A percentile compares a stretch with the other conserved stretches of the same genome.
These are phyloP conservation scores for Citrullus mucosospermus DNA, from an alignment of 306 rosid genomes.

Conservation along the genomic window DNA sequence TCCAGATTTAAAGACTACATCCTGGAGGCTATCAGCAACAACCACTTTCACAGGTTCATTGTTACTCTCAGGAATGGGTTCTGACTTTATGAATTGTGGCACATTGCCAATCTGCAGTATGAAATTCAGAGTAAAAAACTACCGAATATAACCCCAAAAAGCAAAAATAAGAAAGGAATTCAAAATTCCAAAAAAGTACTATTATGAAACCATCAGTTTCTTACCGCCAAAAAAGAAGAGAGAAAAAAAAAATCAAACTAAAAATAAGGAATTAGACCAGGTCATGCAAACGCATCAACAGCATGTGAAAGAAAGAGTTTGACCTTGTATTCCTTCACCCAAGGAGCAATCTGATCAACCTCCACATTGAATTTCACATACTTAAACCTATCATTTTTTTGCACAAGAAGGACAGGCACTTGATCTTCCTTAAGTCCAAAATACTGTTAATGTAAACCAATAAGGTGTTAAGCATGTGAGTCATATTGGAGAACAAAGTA, in stretches of 20 bases:
- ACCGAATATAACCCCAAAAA: background rate
- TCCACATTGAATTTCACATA: conserved; percentile 57
- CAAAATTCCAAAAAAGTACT: background rate
- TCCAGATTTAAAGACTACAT: conserved; percentile 59
- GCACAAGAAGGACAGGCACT: conserved; percentile 65
- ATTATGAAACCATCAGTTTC: too few relatives aligned
- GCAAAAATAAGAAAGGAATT: background rate
- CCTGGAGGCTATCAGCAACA: conserved; percentile 59
- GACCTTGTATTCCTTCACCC: conserved; percentile 87
- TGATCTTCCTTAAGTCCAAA: conserved; percentile 82
- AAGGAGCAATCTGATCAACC: conserved; percentile 51
- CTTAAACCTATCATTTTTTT: conserved; percentile 51
- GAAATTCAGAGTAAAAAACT: conserved; percentile 1
- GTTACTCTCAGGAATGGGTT: conserved; percentile 70
- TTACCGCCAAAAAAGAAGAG: too few relatives aligned
- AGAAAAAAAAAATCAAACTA: background rate
- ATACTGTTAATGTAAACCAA: conserved; percentile 35
- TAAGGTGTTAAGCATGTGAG: conserved; percentile 12
- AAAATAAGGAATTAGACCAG: background rate
- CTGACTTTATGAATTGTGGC: conserved; percentile 49
- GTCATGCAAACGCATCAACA: background rate
- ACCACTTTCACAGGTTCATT: conserved; percentile 86
- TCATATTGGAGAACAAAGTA: background rate
- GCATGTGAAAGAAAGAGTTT: background rate
- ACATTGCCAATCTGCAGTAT: conserved; percentile 59